Evolutionary conservation across 306 rosid genomes (phyloP), one percentile per base, ranked within the genome.

Genomic region (Prunus salicina): DNA sequence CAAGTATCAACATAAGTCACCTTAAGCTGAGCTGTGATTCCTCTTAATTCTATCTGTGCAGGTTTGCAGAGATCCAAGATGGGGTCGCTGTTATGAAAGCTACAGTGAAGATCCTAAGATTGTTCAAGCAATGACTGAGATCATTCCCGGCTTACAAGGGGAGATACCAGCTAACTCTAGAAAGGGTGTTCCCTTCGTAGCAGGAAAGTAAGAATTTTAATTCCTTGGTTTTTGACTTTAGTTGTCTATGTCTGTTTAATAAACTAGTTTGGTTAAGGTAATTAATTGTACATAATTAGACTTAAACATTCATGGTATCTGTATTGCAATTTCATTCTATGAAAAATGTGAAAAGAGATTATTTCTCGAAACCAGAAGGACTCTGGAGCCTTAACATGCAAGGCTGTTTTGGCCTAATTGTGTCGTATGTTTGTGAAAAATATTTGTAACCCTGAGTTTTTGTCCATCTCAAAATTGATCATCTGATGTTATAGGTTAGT

Each of bases 41-140:
- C 47, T 60, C 38, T 46, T 43, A 25, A 27, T 46, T 55, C 30
- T 50, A 20, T 45, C 3, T 19, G 3, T 45, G 5, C 60, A 84
- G 88, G 88, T 84, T 3, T 81, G 88, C 43, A 69, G 83, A 71
- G 88, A 84, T 78, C 88, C 88, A 60, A 81, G 87, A 63, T 84
- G 85, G 87, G 87, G 85, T 32, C 78, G 85, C 9, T 84, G 85
- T 78, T 81, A 64, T 32, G 86, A 83, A 79, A 83, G 86, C 72
- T 82, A 82, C 47, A 82, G 83, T 27, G 86, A 82, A 55, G 81
- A 80, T 62, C 78, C 56, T 14, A 77, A 69, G 11, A 49, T 81
- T 49, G 82, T 81, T 34, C 80, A 51, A 81, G 78, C 69, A 56
- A 78, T 84, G 88, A 74, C 81, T 5, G 69, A 84, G 67, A 78